These are phyloP conservation scores for Patellifolia procumbens DNA, from an alignment of 179 eudicot species.

Conservation along the genomic window DNA sequence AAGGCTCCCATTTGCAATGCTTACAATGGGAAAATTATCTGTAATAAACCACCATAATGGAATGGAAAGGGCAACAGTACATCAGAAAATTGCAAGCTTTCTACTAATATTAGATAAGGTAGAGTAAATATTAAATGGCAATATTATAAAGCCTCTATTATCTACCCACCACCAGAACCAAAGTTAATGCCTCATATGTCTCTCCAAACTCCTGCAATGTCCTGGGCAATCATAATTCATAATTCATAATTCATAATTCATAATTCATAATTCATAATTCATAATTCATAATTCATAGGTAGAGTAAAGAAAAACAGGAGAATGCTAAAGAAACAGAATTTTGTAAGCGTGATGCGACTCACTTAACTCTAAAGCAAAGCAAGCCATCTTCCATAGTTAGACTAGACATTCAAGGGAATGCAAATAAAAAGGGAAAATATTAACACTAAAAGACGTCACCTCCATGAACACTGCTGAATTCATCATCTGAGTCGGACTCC, in stretches of 20 bases:
- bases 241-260: too few species aligned
- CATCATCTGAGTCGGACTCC: slow-evolving; percentile 84
- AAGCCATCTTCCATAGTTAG: slow-evolving; percentile 1
- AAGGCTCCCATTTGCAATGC: slow-evolving; percentile 19
- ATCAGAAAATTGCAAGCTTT: background rate
- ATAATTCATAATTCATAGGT: too few species aligned
- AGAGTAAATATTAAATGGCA: too few species aligned
- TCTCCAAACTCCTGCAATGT: too few species aligned
- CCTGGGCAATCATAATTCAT: too few species aligned
- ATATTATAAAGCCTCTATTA: too few species aligned
- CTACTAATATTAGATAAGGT: too few species aligned
- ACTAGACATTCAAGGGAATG: background rate
- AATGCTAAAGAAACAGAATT: background rate
- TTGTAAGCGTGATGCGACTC: background rate
- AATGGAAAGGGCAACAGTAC: background rate
- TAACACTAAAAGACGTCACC: slow-evolving; percentile 45
- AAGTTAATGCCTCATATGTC: too few species aligned
- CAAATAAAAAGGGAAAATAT: background rate
- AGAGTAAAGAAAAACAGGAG: background rate
- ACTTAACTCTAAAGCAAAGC: background rate
- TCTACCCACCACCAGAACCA: too few species aligned
- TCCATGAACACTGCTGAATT: slow-evolving; percentile 66
- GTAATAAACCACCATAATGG: background rate
- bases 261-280: too few species aligned
- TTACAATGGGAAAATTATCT: slow-evolving; percentile 32